Percentiles rank a stretch among this genome's conserved stretches.
Conservation (phyloP, 257 asterid species). For the Sherardia arvensis region DNA sequence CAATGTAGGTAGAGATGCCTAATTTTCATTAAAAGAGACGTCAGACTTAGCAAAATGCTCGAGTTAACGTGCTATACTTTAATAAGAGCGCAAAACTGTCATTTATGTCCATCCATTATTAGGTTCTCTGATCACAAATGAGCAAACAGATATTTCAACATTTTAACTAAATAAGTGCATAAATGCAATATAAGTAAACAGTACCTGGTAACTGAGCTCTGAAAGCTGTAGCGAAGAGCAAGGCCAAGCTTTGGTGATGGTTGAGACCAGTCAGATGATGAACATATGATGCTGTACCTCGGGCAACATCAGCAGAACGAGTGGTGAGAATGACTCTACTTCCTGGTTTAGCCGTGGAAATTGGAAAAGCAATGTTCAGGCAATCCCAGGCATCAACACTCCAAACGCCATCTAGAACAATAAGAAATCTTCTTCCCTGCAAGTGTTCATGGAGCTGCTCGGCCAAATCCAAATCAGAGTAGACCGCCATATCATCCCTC, state of each 20-base stretch:
- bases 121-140: too few species aligned
- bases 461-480: constrained; percentile 1
- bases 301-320: background rate
- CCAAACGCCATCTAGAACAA: constrained; percentile 7
- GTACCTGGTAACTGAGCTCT: background rate
- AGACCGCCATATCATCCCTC: background rate
- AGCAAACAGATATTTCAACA: too few species aligned
- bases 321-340: background rate
- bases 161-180: too few species aligned
- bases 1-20: too few species aligned
- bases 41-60: too few species aligned
- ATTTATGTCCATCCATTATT: too few species aligned
- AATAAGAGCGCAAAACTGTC: too few species aligned
- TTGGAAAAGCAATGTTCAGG: constrained; percentile 1
- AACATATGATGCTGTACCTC: background rate
- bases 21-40: too few species aligned
- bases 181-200: too few species aligned
- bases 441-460: background rate
- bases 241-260: background rate
- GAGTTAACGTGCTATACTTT: too few species aligned
- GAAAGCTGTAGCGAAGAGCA: background rate
- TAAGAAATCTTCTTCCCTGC: background rate
- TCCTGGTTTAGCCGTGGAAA: background rate
- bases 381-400: constrained; percentile 2
- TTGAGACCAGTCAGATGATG: background rate